Percentiles rank a stretch among this genome's conserved stretches.
Evolutionary conservation across 306 rosid genomes (phyloP).

Genomic region (Rosa multiflora): DNA sequence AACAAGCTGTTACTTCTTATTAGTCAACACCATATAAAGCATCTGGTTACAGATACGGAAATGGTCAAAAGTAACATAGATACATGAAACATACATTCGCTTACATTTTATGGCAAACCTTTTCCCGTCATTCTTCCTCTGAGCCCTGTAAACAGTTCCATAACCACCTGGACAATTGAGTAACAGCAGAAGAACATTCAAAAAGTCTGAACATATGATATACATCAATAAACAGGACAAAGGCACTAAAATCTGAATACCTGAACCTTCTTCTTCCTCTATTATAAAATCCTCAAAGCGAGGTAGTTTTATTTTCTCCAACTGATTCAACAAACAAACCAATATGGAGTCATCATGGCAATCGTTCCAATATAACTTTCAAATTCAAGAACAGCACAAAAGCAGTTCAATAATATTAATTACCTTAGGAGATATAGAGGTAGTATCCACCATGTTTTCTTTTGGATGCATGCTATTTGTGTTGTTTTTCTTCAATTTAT

Average conservation of each 20-base stretch:
- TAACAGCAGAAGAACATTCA: not conserved
- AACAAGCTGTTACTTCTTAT: not conserved
- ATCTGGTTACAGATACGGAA: not conserved
- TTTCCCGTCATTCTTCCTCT: constrained; percentile 34
- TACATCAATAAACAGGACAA: not conserved
- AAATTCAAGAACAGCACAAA: constrained; percentile 10
- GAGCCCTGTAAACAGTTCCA: constrained; percentile 42
- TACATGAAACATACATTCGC: not conserved
- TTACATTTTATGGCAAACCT: constrained; percentile 37
- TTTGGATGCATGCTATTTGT: constrained; percentile 13
- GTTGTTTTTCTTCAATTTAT: constrained; percentile 35
- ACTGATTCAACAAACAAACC: constrained; percentile 27
- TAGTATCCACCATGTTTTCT: constrained; percentile 19
- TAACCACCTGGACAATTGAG: constrained; percentile 37
- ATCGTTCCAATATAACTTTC: not conserved
- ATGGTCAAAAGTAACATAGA: not conserved
- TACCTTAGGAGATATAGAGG: constrained; percentile 40
- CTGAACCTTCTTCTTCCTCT: constrained; percentile 48
- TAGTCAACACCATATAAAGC: not conserved
- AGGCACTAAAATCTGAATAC: constrained; percentile 19
- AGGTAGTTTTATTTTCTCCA: constrained; percentile 28
- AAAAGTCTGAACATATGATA: not conserved
- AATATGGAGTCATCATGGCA: not conserved
- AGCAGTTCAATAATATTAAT: constrained; percentile 11
- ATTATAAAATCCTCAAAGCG: constrained; percentile 29